Evolutionary conservation across 352 stramenopile genomes (phyloP), one percentile per base, ranked within the genome.

Genomic region (Peronospora destructor): DNA sequence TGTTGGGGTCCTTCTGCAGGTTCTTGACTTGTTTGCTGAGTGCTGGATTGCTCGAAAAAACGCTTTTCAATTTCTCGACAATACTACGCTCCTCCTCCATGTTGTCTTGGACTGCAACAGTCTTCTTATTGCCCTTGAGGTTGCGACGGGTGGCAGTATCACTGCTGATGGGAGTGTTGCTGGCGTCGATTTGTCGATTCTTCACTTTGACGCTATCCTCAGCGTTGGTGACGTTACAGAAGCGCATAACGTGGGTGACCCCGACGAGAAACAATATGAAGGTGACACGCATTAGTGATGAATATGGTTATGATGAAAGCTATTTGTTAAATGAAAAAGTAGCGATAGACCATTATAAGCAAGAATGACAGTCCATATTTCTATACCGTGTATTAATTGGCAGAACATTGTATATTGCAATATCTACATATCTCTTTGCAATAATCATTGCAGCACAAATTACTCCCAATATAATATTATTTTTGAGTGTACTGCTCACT

Each of bases 231-330:
- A 56, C 16, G 11, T 11, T 37, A 46, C 44, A 46, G 35, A 5
- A 51, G 34, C 25, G 51, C 26, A 21, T n/a, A 34, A 39, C 12
- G 10, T 39, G 14, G 19, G 26, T 34, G 21, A 35, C 13, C 1
- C 45, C 34, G 9, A 50, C 9, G 14, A 50, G 29, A 28, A 41
- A 16, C 19, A 56, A 49, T 4, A 48, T 14, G 16, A 40, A 47
- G 23, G 11, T n/a, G 19, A 32, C 11, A 36, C 48, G 48, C 48
- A 55, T 32, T 32, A 13, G 10, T 32, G 28, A 32, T 32, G 7
- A 12, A 32, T 2, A 32, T 1, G 1, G 28, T 12, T 12, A 32
- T 9, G 10, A 32, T 32, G 6, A 12, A 32, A 32, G 28, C 28
- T 26, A 12, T 32, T 32, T 12, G 28, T 26, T 26, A 12, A 32